Base-by-base conservation (phyloP, 345 rosid genomes). In the Xanthoceras sorbifolium region DNA sequence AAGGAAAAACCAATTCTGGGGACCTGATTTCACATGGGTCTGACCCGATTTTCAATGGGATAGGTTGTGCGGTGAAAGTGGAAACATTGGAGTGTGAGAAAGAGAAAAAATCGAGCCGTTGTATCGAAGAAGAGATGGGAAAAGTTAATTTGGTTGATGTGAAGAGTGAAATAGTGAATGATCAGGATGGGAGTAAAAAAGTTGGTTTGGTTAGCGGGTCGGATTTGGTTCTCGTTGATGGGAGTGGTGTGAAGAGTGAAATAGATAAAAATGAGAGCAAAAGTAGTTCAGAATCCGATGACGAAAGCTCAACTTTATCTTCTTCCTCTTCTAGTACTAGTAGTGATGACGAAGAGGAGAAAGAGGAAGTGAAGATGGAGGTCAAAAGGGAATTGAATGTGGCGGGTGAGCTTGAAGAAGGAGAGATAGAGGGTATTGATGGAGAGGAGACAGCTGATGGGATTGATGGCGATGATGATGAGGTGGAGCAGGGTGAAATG, bases 51-150 rank as follows among this genome's bases (percentile, higher is more conserved):
- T 36, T 57, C n/a, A 64, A 64, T 71, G 77, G 64, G 57, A 34
- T 84, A 48, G 75, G 77, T 64, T 72, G 75, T 61, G 72, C 12
- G 34, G 72, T 71, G 22, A 69, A 69, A 40, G 80, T 73, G 73
- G 89, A 83, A 74, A 83, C 69, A 34, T 80, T 75, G 75, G 83
- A 70, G 71, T 55, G 67, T 64, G 84, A 76, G 31, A 69, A 79
- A 60, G 80, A 67, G 75, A 83, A 64, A 64, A 36, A 73, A 38
- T 75, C 83, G 78, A 84, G 82, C 26, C 77, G 78, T 71, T 85
- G 74, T 79, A 84, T 89, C 66, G 92, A 84, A 84, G 78, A 85
- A 73, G 84, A 79, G 57, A 72, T 94, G 76, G 84, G 77, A 46
- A 85, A 81, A 72, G 87, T 87, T 50, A 82, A 84, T 73, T 88